Evolutionary conservation across 441 rosid species (phyloP).

Genomic region (Capsella rubella): DNA sequence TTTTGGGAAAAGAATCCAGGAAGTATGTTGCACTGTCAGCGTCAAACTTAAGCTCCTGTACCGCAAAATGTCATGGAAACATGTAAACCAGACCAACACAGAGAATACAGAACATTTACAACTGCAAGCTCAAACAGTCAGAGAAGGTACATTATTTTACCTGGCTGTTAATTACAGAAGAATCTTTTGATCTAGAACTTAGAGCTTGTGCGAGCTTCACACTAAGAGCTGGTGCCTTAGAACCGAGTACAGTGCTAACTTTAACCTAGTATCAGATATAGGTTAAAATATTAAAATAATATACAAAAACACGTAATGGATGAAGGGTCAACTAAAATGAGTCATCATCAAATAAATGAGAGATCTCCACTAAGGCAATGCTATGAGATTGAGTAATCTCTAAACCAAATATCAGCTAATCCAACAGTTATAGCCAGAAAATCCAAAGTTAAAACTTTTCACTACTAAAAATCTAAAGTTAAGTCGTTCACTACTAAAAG

Average conservation of each 20-base stretch:
- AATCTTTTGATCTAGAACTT: slow-evolving; percentile 58
- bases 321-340: slow-evolving; percentile 5
- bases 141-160: slow-evolving; percentile 48
- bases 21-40: slow-evolving; percentile 50
- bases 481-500: neutral
- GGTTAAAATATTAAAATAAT: slow-evolving; percentile 1
- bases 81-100: slow-evolving; percentile 7
- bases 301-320: neutral
- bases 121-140: slow-evolving; percentile 14
- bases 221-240: slow-evolving; percentile 77
- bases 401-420: slow-evolving; percentile 1
- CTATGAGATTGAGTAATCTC: slow-evolving; percentile 11
- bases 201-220: slow-evolving; percentile 73
- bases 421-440: slow-evolving; percentile 1
- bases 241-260: slow-evolving; percentile 86
- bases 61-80: slow-evolving; percentile 28
- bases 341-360: slow-evolving; percentile 8
- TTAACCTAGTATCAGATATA: slow-evolving; percentile 61
- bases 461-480: neutral
- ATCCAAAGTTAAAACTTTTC: neutral
- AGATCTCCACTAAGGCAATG: slow-evolving; percentile 1
- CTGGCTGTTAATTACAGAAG: slow-evolving; percentile 70
- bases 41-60: slow-evolving; percentile 84
- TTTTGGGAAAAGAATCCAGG: slow-evolving; percentile 62
- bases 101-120: slow-evolving; percentile 12